Evolutionary conservation across 257 asterid species (phyloP).

Genomic region (Cinchona pubescens): DNA sequence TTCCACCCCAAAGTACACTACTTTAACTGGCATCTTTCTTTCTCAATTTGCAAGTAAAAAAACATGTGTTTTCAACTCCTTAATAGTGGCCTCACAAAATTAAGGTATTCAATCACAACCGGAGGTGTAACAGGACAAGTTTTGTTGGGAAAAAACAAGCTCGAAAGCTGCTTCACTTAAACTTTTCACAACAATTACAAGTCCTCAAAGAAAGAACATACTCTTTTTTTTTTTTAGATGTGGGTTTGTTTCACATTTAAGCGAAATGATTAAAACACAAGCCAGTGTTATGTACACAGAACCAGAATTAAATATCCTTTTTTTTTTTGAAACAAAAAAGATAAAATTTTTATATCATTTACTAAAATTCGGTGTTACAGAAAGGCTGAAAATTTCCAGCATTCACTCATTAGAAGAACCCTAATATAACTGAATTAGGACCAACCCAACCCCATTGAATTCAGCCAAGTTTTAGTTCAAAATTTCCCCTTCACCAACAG

Average conservation of each 20-base stretch:
- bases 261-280: neutral
- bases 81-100: neutral
- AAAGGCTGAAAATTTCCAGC: neutral
- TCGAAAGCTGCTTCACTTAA: neutral
- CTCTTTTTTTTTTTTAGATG: neutral
- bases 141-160: neutral
- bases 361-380: neutral
- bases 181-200: neutral
- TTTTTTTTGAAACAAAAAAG: neutral
- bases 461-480: too few species aligned
- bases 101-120: neutral
- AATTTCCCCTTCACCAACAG: too few species aligned
- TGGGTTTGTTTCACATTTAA: neutral
- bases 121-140: neutral
- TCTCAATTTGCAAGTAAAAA: neutral
- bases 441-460: neutral
- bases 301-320: neutral
- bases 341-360: neutral
- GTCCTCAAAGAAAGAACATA: neutral
- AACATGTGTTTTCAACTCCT: neutral
- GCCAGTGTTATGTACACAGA: neutral
- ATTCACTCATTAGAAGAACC: neutral
- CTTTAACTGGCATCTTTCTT: neutral
- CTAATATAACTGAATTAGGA: conserved; percentile 3
- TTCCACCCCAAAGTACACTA: neutral